Percentiles rank a stretch among this genome's conserved stretches.
These are phyloP conservation scores for Penicillium vulpinum DNA, from an alignment of 2,329 filamentous ascomycete genomes.

Conservation along the genomic window DNA sequence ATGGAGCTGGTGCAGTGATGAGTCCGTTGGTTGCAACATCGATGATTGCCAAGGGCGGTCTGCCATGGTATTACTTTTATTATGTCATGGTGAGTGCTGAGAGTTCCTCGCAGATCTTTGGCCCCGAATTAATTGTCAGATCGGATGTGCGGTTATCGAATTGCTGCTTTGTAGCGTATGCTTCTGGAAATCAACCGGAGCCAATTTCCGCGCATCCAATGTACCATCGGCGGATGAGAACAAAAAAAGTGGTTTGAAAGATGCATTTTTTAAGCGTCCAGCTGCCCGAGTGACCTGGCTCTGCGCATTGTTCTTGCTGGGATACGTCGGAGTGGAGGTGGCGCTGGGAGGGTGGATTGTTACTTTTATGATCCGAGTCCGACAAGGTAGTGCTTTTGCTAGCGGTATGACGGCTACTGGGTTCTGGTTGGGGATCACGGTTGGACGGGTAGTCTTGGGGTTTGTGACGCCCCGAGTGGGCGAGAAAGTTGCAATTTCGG, in stretches of 20 bases:
- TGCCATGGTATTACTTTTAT: slow-evolving; percentile 73
- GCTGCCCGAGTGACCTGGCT: slow-evolving; percentile 30
- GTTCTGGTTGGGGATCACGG: slow-evolving; percentile 80
- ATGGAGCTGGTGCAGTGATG: slow-evolving; percentile 69
- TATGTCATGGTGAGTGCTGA: slow-evolving; percentile 66
- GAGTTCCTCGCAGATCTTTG: neutral
- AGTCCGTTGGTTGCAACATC: slow-evolving; percentile 69
- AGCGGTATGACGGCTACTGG: slow-evolving; percentile 75
- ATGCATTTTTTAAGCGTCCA: slow-evolving; percentile 21
- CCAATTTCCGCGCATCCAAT: slow-evolving; percentile 17
- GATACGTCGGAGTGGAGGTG: slow-evolving; percentile 73
- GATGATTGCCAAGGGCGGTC: slow-evolving; percentile 63
- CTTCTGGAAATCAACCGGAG: slow-evolving; percentile 27
- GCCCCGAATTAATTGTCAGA: slow-evolving; percentile 12
- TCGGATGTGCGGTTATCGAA: slow-evolving; percentile 30
- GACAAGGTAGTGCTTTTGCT: slow-evolving; percentile 67
- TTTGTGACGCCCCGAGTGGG: slow-evolving; percentile 70
- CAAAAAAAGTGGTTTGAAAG: slow-evolving; percentile 21
- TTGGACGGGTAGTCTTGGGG: slow-evolving; percentile 70
- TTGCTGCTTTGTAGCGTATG: slow-evolving; percentile 19
- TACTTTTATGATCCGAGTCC: slow-evolving; percentile 80
- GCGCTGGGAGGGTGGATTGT: slow-evolving; percentile 78
- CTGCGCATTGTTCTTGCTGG: slow-evolving; percentile 66
- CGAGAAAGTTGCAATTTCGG: slow-evolving; percentile 64
- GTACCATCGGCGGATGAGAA: slow-evolving; percentile 5